phyloP scores from a whole-genome alignment of 176 grass and related monocot species.

The Hordeum vulgare region DNA sequence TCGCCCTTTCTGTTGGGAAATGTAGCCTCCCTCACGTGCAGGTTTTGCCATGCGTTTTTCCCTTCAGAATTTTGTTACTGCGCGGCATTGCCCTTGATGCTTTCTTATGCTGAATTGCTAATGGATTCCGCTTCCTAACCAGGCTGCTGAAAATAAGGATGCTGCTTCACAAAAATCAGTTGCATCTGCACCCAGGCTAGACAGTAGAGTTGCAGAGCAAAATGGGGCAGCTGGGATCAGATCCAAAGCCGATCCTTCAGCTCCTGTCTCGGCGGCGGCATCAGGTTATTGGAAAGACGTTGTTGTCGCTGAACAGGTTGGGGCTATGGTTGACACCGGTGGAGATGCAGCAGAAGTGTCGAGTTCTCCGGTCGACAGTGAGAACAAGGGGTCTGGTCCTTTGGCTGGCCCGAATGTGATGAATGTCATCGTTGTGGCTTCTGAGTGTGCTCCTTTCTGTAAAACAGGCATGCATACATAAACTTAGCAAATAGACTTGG shows the following conservation, averaged over 20 bases:
- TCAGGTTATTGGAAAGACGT: constrained; percentile 1
- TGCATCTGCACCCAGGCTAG: neutral
- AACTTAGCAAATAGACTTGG: neutral
- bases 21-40: neutral
- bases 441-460: constrained; percentile 87
- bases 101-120: neutral
- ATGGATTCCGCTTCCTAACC: neutral
- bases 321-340: constrained; percentile 7
- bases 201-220: neutral
- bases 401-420: constrained; percentile 89
- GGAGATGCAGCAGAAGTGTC: neutral
- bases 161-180: constrained; percentile 1
- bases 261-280: neutral
- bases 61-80: neutral
- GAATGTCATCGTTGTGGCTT: constrained; percentile 84
- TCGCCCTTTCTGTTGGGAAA: constrained; percentile 4
- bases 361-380: constrained; percentile 1
- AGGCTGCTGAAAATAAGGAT: neutral
- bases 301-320: constrained; percentile 11
- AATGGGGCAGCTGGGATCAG: constrained; percentile 1
- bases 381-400: constrained; percentile 30
- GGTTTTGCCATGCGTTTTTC: neutral
- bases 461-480: constrained; percentile 60
- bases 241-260: neutral
- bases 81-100: neutral